These are phyloP conservation scores for Agaricus blazei DNA, from an alignment of 768 basidiomycete species.

Conservation along the genomic window DNA sequence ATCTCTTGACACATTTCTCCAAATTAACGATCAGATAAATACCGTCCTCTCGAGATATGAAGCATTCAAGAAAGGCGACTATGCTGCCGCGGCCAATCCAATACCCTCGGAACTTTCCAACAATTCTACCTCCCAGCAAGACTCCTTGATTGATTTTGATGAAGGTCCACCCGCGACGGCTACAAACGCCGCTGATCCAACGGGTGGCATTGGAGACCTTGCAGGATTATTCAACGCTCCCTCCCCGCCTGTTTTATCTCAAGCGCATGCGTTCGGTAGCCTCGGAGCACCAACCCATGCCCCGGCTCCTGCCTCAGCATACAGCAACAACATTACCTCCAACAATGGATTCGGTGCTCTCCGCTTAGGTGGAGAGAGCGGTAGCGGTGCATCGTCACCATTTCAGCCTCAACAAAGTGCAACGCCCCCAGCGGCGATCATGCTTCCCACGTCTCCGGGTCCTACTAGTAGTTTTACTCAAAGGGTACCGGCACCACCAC, in stretches of 20 bases:
- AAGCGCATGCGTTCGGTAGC: constrained; percentile 3
- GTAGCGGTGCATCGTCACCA: constrained; percentile 9
- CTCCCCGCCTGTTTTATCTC: constrained; percentile 13
- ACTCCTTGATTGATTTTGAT: constrained; percentile 78
- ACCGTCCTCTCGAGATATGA: constrained; percentile 87
- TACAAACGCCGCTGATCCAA: constrained; percentile 15
- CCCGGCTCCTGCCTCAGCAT: constrained; percentile 12
- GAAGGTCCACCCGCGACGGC: constrained; percentile 31
- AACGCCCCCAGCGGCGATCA: constrained; percentile 3
- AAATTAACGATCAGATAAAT: constrained; percentile 98
- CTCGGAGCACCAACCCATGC: constrained; percentile 5
- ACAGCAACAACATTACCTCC: constrained; percentile 13
- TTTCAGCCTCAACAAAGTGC: constrained; percentile 7
- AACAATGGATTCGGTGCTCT: constrained; percentile 11
- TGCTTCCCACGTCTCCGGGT: not conserved
- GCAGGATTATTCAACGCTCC: constrained; percentile 51
- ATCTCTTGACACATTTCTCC: constrained; percentile 86
- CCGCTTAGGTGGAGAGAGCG: not conserved
- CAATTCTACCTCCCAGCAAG: constrained; percentile 22
- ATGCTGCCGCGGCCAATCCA: constrained; percentile 57
- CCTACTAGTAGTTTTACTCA: not conserved
- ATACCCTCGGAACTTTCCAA: constrained; percentile 55
- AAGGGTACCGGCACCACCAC: not conserved
- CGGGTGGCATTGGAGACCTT: constrained; percentile 46
- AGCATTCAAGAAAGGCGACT: constrained; percentile 91